Conservation (phyloP, 2,329 filamentous ascomycete genomes). For the Hypoxylon sp. region DNA sequence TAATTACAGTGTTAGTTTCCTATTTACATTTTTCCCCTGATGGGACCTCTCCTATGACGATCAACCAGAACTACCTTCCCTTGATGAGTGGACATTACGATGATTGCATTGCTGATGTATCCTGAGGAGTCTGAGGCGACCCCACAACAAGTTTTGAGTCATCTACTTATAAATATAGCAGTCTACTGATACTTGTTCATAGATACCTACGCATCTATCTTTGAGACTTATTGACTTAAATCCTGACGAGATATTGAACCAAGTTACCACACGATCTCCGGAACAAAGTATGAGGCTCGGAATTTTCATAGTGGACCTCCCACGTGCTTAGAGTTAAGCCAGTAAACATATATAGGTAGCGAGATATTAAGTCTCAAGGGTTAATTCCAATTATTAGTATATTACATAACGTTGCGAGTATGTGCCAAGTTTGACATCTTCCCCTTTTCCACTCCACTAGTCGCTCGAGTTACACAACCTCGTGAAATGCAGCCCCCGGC, state of each 20-base stretch:
- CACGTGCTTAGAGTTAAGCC: background rate
- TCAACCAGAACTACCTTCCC: conserved; percentile 1
- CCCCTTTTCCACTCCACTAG: background rate
- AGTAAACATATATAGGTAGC: background rate
- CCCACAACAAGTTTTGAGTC: background rate
- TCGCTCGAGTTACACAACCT: background rate
- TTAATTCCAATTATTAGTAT: background rate
- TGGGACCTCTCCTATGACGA: conserved; percentile 18
- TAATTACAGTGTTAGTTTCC: background rate
- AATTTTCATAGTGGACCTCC: background rate
- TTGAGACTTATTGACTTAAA: conserved; percentile 37
- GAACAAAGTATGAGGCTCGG: background rate
- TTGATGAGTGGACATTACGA: conserved; percentile 4
- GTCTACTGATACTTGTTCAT: background rate
- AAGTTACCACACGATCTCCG: background rate
- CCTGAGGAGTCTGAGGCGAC: conserved; percentile 31
- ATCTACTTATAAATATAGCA: background rate
- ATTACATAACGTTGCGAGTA: background rate
- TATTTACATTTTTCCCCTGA: background rate
- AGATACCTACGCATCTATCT: background rate
- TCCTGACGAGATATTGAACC: background rate
- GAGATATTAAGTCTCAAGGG: background rate
- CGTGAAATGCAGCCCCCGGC: background rate
- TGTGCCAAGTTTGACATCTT: background rate
- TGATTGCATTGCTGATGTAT: conserved; percentile 32